Evolutionary conservation across 768 basidiomycete genomes (phyloP).

Genomic region (Piloderma croceum): DNA sequence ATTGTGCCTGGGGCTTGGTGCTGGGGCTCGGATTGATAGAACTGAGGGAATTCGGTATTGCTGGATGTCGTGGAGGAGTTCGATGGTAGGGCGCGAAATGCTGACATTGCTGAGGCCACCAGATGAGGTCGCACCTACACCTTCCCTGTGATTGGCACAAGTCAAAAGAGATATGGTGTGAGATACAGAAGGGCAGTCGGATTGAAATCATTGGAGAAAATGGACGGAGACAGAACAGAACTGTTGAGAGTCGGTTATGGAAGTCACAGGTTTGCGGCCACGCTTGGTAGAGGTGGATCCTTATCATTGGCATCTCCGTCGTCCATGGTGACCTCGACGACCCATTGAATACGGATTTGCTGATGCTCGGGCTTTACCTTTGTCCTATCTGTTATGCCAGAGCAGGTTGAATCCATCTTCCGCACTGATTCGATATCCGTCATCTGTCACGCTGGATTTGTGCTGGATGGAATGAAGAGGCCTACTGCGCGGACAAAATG

Average conservation of each 20-base stretch:
- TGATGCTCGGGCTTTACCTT: too few relatives aligned
- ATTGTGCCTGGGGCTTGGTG: constrained; percentile 11
- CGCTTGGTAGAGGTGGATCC: constrained; percentile 35
- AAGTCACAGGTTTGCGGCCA: constrained; percentile 22
- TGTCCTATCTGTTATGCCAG: too few relatives aligned
- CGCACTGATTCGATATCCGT: too few relatives aligned
- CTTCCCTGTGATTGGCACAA: constrained; percentile 79
- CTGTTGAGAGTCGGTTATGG: constrained; percentile 14
- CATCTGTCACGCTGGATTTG: too few relatives aligned
- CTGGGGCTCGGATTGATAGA: constrained; percentile 11
- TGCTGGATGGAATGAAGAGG: too few relatives aligned
- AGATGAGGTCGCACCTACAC: constrained; percentile 45
- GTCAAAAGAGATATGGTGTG: constrained; percentile 58
- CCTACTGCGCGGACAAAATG: too few relatives aligned
- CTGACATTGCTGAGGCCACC: constrained; percentile 52
- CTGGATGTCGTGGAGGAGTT: too few relatives aligned
- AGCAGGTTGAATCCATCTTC: too few relatives aligned
- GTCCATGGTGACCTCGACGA: constrained; percentile 7
- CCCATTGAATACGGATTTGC: too few relatives aligned
- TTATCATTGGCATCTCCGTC: constrained; percentile 23
- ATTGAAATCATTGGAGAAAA: constrained; percentile 73
- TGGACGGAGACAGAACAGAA: constrained; percentile 62
- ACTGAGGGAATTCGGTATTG: constrained; percentile 4
- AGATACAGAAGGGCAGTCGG: constrained; percentile 73
- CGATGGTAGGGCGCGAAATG: constrained; percentile 66